These are phyloP conservation scores for Fusarium drepaniforme DNA, from an alignment of 2,329 filamentous ascomycete genomes.

Conservation along the genomic window DNA sequence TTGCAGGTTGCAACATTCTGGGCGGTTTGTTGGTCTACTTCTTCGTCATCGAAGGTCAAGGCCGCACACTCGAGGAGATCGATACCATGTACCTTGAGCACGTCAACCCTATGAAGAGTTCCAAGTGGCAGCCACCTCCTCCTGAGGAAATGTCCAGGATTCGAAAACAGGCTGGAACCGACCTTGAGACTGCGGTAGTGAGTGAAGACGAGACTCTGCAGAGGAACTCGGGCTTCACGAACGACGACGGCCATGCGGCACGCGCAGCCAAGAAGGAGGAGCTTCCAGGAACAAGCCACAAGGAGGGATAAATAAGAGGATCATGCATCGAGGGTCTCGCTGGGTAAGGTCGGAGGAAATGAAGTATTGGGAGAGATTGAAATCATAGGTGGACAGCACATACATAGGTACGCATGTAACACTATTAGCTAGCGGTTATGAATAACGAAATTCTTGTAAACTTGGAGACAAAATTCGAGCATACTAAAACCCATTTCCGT, in stretches of 20 bases:
- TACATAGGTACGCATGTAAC: too few relatives aligned
- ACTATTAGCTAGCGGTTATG: too few relatives aligned
- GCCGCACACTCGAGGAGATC: constrained; percentile 81
- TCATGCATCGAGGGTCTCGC: neutral
- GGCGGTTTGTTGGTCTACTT: constrained; percentile 78
- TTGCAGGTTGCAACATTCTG: constrained; percentile 77
- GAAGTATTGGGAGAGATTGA: neutral
- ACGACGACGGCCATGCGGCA: neutral
- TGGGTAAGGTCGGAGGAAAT: neutral
- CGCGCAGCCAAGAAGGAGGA: constrained; percentile 29
- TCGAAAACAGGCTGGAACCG: constrained; percentile 55
- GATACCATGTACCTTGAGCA: constrained; percentile 80
- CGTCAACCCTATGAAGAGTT: constrained; percentile 73
- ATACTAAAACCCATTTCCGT: too few relatives aligned
- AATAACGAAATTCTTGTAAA: too few relatives aligned
- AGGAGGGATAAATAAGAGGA: constrained; percentile 4
- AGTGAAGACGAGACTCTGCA: constrained; percentile 39
- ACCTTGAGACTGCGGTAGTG: constrained; percentile 44
- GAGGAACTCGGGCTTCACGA: constrained; percentile 11
- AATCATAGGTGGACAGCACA: too few relatives aligned
- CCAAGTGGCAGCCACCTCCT: constrained; percentile 62
- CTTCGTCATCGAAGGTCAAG: constrained; percentile 81
- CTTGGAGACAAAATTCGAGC: too few relatives aligned
- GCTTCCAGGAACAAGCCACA: constrained; percentile 17
- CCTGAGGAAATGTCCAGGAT: constrained; percentile 59